These are phyloP conservation scores for Staphylotrichum longicolle DNA, from an alignment of 495 filamentous ascomycete species.

Conservation along the genomic window DNA sequence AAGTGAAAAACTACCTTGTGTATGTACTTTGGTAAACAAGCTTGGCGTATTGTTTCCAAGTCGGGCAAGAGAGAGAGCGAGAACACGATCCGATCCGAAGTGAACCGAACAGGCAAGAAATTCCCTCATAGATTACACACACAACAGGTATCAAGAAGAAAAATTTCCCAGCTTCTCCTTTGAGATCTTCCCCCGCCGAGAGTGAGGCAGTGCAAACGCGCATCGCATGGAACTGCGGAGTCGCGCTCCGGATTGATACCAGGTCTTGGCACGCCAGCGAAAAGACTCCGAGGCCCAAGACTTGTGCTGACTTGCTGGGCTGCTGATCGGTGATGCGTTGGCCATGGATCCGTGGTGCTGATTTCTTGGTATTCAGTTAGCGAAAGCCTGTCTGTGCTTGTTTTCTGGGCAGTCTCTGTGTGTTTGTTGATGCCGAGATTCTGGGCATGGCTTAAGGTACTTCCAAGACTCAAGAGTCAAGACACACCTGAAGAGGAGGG, in stretches of 20 bases:
- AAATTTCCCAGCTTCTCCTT: neutral
- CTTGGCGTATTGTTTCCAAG: no score
- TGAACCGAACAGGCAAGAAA: neutral
- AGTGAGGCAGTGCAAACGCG: constrained; percentile 16
- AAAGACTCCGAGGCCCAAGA: neutral
- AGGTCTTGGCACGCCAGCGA: constrained; percentile 1
- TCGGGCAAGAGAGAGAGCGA: no score
- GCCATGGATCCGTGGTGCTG: neutral
- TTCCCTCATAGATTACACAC: constrained; percentile 4
- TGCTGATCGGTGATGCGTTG: neutral
- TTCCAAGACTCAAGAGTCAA: neutral
- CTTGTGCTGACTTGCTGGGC: no score
- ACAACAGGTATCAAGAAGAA: neutral
- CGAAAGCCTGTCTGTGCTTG: neutral
- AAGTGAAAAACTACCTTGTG: no score
- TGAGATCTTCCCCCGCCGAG: neutral
- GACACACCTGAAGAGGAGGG: neutral
- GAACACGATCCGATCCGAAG: no score
- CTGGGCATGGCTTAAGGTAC: neutral
- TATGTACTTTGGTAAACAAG: no score
- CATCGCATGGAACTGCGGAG: constrained; percentile 9
- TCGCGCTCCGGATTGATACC: neutral
- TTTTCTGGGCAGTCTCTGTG: neutral
- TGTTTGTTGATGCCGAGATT: neutral
- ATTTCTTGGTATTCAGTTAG: neutral